Evolutionary conservation across 169 alveolate genomes (phyloP).

Genomic region (Plasmodium coatneyi): DNA sequence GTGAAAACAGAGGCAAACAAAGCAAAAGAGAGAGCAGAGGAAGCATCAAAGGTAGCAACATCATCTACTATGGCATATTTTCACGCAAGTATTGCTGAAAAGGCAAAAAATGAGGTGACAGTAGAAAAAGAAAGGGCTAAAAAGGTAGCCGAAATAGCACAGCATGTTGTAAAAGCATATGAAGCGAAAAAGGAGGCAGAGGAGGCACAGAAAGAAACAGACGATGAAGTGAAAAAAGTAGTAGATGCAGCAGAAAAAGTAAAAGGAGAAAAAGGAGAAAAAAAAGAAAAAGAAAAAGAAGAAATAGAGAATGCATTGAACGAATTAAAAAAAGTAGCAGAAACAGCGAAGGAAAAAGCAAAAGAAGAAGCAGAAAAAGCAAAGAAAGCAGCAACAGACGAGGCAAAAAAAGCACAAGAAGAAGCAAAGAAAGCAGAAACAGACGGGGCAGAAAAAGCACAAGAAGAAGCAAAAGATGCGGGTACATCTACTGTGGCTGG

Average conservation of each 20-base stretch:
- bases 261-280: too few relatives aligned
- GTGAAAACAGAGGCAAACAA: too few relatives aligned
- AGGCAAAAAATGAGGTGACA: background rate
- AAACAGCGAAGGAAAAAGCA: background rate
- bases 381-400: too few relatives aligned
- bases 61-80: background rate
- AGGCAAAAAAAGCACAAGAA: background rate
- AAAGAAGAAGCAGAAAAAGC: background rate
- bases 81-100: background rate
- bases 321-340: too few relatives aligned
- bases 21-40: background rate
- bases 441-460: background rate
- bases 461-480: background rate
- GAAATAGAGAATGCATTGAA: too few relatives aligned
- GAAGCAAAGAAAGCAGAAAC: background rate
- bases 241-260: too few relatives aligned
- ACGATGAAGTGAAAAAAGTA: too few relatives aligned
- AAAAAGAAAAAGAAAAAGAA: too few relatives aligned
- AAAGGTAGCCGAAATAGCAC: background rate
- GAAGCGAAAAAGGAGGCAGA: background rate
- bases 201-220: background rate
- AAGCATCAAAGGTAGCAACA: background rate
- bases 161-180: background rate
- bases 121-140: background rate
- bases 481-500: background rate